These are phyloP conservation scores for Globisporangium middletonii DNA, from an alignment of 352 stramenopile genomes.

Conservation along the genomic window DNA sequence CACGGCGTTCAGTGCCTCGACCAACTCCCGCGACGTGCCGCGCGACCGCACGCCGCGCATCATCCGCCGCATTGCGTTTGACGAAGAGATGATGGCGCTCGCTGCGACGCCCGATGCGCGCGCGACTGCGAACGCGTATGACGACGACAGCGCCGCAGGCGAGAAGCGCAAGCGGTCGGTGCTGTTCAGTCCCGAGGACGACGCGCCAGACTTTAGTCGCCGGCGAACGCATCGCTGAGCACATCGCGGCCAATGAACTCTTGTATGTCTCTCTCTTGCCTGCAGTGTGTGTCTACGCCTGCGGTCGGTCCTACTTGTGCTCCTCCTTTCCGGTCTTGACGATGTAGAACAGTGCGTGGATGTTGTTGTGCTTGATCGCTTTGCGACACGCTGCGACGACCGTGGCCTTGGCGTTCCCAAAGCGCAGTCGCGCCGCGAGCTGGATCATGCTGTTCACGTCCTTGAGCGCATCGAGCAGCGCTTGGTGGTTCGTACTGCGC, in stretches of 20 bases:
- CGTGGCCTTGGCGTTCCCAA: conserved; percentile 78
- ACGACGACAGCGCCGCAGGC: conserved; percentile 2
- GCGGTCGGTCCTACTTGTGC: conserved; percentile 30
- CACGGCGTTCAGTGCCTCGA: neutral
- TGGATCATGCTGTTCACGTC: conserved; percentile 92
- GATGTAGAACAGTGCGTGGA: conserved; percentile 82
- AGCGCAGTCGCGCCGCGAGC: conserved; percentile 79
- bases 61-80: conserved; percentile 32
- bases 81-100: conserved; percentile 39
- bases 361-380: conserved; percentile 89
- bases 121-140: neutral
- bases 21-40: conserved; percentile 11
- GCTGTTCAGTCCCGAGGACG: conserved; percentile 27
- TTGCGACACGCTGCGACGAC: conserved; percentile 83
- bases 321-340: conserved; percentile 83
- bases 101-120: conserved; percentile 14
- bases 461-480: conserved; percentile 86
- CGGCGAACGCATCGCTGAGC: conserved; percentile 6
- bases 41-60: conserved; percentile 27
- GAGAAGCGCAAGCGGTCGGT: conserved; percentile 28
- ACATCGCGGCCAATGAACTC: too few species aligned
- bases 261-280: too few species aligned
- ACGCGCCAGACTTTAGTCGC: conserved; percentile 16
- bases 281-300: neutral
- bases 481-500: conserved; percentile 88